A percentile compares a stretch with the other conserved stretches of the same genome.
These are phyloP conservation scores for Xylariaceae sp. DNA, from an alignment of 2,329 filamentous ascomycete species.

Conservation along the genomic window DNA sequence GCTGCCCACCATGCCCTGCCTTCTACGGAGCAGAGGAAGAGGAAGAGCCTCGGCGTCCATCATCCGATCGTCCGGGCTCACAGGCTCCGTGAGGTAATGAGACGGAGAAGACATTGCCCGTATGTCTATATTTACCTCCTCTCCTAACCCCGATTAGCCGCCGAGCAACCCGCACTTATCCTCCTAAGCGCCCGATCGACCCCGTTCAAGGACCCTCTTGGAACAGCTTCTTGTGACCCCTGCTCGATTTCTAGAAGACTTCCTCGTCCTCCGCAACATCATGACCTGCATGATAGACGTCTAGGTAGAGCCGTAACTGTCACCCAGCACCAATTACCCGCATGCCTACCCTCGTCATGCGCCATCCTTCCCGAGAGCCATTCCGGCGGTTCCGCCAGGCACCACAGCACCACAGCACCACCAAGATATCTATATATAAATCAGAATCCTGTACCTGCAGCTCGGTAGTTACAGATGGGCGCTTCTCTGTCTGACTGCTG, in stretches of 20 bases:
- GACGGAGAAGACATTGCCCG: background rate
- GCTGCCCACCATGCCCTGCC: no score
- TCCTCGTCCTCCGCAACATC: constrained; percentile 20
- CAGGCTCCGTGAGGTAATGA: background rate
- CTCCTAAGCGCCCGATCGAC: constrained; percentile 24
- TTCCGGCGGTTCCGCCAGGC: constrained; percentile 25
- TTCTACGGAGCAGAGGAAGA: no score
- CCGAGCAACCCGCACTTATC: background rate
- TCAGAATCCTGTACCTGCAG: constrained; percentile 18
- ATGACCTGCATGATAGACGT: constrained; percentile 20
- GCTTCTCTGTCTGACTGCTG: constrained; percentile 24
- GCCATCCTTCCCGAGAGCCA: constrained; percentile 20
- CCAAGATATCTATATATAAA: constrained; percentile 10
- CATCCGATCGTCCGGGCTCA: background rate
- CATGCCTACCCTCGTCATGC: constrained; percentile 20
- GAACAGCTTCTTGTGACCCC: constrained; percentile 15
- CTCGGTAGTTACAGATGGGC: constrained; percentile 22
- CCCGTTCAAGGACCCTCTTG: constrained; percentile 2
- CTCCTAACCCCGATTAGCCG: background rate
- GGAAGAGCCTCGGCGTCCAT: no score
- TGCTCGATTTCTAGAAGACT: constrained; percentile 25
- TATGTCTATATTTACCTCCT: background rate
- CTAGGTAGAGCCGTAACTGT: constrained; percentile 19
- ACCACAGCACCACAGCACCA: constrained; percentile 9
- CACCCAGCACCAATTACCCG: constrained; percentile 21